These are phyloP conservation scores for Blastobotrys peoriensis DNA, from an alignment of 805 yeast genomes.

Conservation along the genomic window DNA sequence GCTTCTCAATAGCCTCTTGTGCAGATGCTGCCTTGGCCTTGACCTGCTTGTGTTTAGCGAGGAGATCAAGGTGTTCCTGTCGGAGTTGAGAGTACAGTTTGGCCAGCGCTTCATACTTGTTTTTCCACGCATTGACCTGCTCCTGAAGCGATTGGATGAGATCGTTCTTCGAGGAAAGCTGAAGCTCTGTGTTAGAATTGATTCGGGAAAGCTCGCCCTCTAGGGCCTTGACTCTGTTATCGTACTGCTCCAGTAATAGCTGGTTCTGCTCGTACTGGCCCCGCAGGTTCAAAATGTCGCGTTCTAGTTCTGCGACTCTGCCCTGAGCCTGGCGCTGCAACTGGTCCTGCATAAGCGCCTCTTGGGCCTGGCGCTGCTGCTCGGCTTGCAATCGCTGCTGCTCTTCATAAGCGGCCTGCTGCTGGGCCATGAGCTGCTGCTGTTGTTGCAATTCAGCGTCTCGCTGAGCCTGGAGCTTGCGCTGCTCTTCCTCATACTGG, in stretches of 20 bases:
- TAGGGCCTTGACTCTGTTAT: constrained; percentile 71
- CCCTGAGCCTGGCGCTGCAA: constrained; percentile 70
- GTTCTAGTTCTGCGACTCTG: constrained; percentile 72
- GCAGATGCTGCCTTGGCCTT: constrained; percentile 86
- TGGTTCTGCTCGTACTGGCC: constrained; percentile 86
- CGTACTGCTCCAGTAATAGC: constrained; percentile 77
- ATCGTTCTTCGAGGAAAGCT: constrained; percentile 70
- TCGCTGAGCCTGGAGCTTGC: constrained; percentile 51
- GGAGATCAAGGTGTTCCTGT: constrained; percentile 78
- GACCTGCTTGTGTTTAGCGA: constrained; percentile 69
- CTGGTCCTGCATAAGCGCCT: constrained; percentile 61
- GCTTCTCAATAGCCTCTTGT: constrained; percentile 79
- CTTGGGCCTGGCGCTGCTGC: constrained; percentile 65
- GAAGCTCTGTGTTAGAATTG: constrained; percentile 61
- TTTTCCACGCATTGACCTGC: constrained; percentile 72
- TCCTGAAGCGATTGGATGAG: constrained; percentile 62
- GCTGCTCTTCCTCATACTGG: constrained; percentile 54
- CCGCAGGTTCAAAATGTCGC: constrained; percentile 65
- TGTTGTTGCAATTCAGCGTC: constrained; percentile 61
- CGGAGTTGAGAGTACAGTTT: constrained; percentile 85
- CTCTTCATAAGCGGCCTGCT: constrained; percentile 64
- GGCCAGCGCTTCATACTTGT: constrained; percentile 83
- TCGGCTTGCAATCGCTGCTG: constrained; percentile 67
- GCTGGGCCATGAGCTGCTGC: constrained; percentile 60
- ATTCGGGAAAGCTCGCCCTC: constrained; percentile 64